Percentiles rank a stretch among this genome's conserved stretches.
These are phyloP conservation scores for Pseudogymnoascus sp. DNA, from an alignment of 2,329 filamentous ascomycete genomes.

Conservation along the genomic window DNA sequence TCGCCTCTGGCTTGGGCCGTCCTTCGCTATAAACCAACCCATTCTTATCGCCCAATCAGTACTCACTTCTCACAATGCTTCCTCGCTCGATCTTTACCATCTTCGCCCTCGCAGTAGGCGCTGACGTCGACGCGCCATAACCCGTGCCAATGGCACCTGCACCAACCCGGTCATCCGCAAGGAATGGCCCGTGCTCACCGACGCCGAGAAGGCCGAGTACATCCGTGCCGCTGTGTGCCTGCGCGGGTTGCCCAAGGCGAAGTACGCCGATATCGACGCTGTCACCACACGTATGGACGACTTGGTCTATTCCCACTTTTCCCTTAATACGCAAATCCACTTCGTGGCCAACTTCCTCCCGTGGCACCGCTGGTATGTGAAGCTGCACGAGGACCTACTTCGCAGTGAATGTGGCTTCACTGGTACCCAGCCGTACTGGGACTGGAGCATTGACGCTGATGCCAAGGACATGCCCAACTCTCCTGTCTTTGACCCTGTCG, in stretches of 20 bases:
- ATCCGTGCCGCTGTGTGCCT: constrained; percentile 14
- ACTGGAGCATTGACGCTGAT: constrained; percentile 25
- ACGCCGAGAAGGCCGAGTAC: constrained; percentile 13
- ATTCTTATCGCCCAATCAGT: background rate
- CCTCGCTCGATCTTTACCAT: background rate
- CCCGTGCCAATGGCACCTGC: constrained; percentile 1
- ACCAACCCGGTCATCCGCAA: constrained; percentile 11
- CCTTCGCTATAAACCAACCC: background rate
- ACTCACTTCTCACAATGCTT: background rate
- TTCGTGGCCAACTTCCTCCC: constrained; percentile 30
- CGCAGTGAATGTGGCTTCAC: constrained; percentile 29
- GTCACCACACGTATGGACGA: constrained; percentile 20
- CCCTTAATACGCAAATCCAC: constrained; percentile 19
- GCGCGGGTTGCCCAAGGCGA: background rate
- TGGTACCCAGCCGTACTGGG: constrained; percentile 31
- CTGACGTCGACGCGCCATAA: background rate
- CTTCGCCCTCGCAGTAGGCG: background rate
- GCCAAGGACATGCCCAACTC: constrained; percentile 17
- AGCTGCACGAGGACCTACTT: constrained; percentile 28
- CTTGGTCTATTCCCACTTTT: constrained; percentile 17
- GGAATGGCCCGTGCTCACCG: constrained; percentile 12
- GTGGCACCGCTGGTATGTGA: constrained; percentile 31
- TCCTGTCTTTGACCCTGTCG: constrained; percentile 28
- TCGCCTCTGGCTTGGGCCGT: background rate
- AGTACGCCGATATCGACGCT: constrained; percentile 15